Percentiles rank a stretch among this genome's conserved stretches.
phyloP scores from a whole-genome alignment of 129 eudicot species.

The Lactuca sativa region DNA sequence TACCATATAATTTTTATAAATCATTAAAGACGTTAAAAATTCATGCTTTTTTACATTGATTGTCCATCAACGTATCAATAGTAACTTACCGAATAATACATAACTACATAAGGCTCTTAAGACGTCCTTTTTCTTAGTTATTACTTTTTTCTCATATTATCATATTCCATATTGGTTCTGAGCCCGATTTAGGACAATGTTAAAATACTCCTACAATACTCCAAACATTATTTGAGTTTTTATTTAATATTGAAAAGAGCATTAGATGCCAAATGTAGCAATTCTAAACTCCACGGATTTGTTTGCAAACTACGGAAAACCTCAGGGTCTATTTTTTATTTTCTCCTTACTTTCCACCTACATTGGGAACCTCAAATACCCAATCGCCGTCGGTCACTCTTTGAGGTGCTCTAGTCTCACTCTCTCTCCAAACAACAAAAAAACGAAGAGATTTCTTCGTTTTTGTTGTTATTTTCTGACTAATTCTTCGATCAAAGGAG shows the following conservation, averaged over 20 bases:
- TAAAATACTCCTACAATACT: too few relatives aligned
- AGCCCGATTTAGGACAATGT: too few relatives aligned
- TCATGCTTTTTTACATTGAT: too few relatives aligned
- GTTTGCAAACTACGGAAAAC: conserved; percentile 1
- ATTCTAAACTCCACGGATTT: conserved; percentile 3
- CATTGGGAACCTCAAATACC: conserved; percentile 30
- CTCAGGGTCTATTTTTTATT: conserved; percentile 20
- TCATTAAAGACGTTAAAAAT: too few relatives aligned
- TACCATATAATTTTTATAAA: too few relatives aligned
- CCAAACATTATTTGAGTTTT: too few relatives aligned
- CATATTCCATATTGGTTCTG: too few relatives aligned
- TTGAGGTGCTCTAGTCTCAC: conserved; percentile 11
- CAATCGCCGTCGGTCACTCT: conserved; percentile 29
- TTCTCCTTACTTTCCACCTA: background rate
- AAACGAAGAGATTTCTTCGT: background rate
- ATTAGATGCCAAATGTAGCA: background rate
- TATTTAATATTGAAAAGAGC: background rate
- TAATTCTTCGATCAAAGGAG: conserved; percentile 11
- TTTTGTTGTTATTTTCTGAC: conserved; percentile 5
- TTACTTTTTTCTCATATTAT: too few relatives aligned
- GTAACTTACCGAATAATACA: too few relatives aligned
- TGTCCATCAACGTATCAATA: too few relatives aligned
- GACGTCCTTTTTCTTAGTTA: too few relatives aligned
- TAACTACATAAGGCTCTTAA: too few relatives aligned
- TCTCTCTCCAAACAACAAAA: conserved; percentile 4